Percentiles rank a stretch among this genome's conserved stretches.
Evolutionary conservation across 257 asterid genomes (phyloP).

Genomic region (Osmanthus fragrans): DNA sequence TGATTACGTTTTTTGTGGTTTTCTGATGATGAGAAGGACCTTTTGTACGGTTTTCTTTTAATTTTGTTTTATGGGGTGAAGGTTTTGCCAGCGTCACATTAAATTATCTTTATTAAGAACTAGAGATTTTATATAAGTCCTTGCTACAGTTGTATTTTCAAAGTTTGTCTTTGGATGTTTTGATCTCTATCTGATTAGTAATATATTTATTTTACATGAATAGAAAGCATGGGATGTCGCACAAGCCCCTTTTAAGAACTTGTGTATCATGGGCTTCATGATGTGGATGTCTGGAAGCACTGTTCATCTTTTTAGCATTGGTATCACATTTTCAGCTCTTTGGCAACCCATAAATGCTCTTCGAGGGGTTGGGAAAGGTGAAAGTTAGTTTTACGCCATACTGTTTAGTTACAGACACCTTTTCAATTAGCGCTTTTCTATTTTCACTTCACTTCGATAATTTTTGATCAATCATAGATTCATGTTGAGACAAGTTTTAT

Average conservation of each 20-base stretch:
- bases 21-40: not conserved
- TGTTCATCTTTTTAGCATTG: constrained; percentile 93
- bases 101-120: not conserved
- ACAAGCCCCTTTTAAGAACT: constrained; percentile 91
- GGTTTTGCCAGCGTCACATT: not conserved
- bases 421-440: not conserved
- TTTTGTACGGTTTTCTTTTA: not conserved
- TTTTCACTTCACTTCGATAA: not conserved
- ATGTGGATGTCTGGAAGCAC: constrained; percentile 99
- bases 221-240: constrained; percentile 99
- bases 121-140: too few species aligned
- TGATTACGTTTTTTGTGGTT: not conserved
- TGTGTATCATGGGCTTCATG: constrained; percentile 97
- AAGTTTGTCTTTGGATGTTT: not conserved
- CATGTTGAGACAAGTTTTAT: not conserved
- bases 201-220: constrained; percentile 21
- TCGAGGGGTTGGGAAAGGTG: constrained; percentile 92
- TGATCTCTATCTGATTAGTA: constrained; percentile 1
- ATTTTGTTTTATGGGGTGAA: not conserved
- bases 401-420: not conserved
- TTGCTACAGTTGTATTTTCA: not conserved
- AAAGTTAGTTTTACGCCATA: constrained; percentile 10
- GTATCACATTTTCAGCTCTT: constrained; percentile 95
- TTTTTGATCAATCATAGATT: not conserved
- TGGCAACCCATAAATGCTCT: constrained; percentile 96